These are phyloP conservation scores for Zygoascus ofunaensis DNA, from an alignment of 805 yeast genomes.

Conservation along the genomic window DNA sequence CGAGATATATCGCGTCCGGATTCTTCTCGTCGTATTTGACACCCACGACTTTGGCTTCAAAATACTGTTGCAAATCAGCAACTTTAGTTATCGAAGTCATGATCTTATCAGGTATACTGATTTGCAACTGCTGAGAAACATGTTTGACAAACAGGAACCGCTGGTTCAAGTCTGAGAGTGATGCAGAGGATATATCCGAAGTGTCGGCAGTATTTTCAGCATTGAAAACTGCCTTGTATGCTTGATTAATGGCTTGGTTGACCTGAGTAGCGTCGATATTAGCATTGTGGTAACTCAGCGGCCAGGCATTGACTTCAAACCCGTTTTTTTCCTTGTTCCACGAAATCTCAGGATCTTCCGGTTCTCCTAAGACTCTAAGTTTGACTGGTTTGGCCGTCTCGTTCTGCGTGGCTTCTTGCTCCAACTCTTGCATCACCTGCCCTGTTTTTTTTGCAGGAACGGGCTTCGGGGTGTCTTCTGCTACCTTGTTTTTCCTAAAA, in stretches of 20 bases:
- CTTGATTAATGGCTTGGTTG: constrained; percentile 4
- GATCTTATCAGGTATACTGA: constrained; percentile 45
- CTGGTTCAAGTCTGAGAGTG: constrained; percentile 35
- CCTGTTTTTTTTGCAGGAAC: constrained; percentile 13
- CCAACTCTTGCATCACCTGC: constrained; percentile 15
- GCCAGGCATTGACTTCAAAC: constrained; percentile 24
- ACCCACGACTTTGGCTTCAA: constrained; percentile 32
- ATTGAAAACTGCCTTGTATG: constrained; percentile 4
- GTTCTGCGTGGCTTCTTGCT: constrained; percentile 5
- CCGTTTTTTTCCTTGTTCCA: constrained; percentile 13
- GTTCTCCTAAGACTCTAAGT: constrained; percentile 20
- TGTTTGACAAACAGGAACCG: constrained; percentile 43
- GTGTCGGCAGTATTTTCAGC: background rate
- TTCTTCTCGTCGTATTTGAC: constrained; percentile 48
- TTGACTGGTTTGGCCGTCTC: constrained; percentile 7
- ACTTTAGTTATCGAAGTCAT: constrained; percentile 37
- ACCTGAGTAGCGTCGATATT: constrained; percentile 15
- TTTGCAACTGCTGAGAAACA: constrained; percentile 41
- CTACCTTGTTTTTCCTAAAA: constrained; percentile 11
- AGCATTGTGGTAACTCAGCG: constrained; percentile 19
- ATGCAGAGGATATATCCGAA: constrained; percentile 3
- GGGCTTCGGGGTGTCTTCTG: constrained; percentile 4
- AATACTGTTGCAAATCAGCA: constrained; percentile 32
- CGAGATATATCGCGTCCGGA: constrained; percentile 66
- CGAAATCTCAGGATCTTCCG: constrained; percentile 9